Evolutionary conservation across 352 stramenopile genomes (phyloP).

Genomic region (Phytophthora chlamydospora): DNA sequence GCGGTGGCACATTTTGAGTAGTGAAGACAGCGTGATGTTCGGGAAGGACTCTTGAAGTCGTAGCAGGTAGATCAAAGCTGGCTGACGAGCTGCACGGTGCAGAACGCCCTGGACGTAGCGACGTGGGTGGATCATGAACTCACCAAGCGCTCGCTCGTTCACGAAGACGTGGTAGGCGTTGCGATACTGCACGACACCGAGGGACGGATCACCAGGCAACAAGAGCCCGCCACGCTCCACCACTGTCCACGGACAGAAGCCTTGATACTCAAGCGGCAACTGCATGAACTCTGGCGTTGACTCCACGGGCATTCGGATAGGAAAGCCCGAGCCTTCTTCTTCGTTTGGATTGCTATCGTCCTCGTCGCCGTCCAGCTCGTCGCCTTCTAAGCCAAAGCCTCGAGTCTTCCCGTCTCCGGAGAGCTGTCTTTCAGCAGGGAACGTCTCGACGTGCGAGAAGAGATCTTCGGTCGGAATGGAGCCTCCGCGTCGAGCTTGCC

Average conservation of each 20-base stretch:
- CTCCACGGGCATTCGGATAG: slow-evolving; percentile 90
- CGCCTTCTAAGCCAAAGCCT: slow-evolving; percentile 19
- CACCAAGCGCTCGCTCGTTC: slow-evolving; percentile 85
- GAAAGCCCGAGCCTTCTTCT: slow-evolving; percentile 51
- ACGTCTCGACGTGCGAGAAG: slow-evolving; percentile 72
- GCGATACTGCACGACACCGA: slow-evolving; percentile 91
- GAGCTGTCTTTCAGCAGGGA: slow-evolving; percentile 50
- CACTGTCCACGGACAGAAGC: slow-evolving; percentile 94
- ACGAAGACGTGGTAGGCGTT: slow-evolving; percentile 94
- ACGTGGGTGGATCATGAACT: slow-evolving; percentile 91
- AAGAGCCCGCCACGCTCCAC: slow-evolving; percentile 89
- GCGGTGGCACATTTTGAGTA: slow-evolving; percentile 68
- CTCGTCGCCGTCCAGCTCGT: slow-evolving; percentile 39
- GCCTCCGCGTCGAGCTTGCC: slow-evolving; percentile 54
- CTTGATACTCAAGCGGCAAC: slow-evolving; percentile 93
- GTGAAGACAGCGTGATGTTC: slow-evolving; percentile 65
- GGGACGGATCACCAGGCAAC: slow-evolving; percentile 89
- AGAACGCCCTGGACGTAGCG: slow-evolving; percentile 80
- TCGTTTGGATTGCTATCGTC: slow-evolving; percentile 45
- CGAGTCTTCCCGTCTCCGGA: slow-evolving; percentile 19
- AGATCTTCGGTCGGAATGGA: slow-evolving; percentile 72
- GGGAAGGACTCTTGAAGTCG: slow-evolving; percentile 89
- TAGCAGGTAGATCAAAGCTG: slow-evolving; percentile 93
- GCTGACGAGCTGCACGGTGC: slow-evolving; percentile 68
- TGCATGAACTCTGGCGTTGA: slow-evolving; percentile 95